Evolutionary conservation across 495 filamentous ascomycete genomes (phyloP), one percentile per base, ranked within the genome.

Genomic region (Xylona heveae): DNA sequence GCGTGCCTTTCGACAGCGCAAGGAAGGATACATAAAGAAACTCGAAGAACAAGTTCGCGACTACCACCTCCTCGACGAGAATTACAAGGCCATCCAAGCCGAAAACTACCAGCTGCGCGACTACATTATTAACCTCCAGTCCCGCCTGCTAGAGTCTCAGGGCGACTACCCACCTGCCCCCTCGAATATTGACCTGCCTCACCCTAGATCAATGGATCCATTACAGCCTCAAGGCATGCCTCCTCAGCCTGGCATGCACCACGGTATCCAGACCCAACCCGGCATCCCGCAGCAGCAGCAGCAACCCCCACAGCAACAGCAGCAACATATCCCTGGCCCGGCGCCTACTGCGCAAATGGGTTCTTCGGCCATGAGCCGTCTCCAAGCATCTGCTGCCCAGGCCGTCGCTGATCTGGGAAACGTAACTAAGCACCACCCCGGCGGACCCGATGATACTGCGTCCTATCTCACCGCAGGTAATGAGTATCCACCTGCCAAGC

Each of bases 1-100:
- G 88, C 73, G 88, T 42, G 88, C 88, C 14, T 97, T 97, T 54
- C 79, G 88, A 16, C 84, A 94, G 60, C 78, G 88, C 33, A 97
- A 97, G 53, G 88, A 97, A 55, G 78, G 73, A 20, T 93, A 95
- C 50, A 97, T 97, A 50, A 91, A 92, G 58, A 83, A 84, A 48
- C 63, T 97, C 10, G 88, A 95, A 50, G 77, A 84, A 42, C 78
- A 93, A 50, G 79, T 90, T 26, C 66, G 76, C 38, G 78, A 81
- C 13, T 71, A 66, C 43, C 64, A 68, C 25, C 54, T 58, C 12
- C 64, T 85, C 48, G 71, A 74, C 31, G 66, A 74, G 32, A 69
- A 58, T 31, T 77, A 64, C 44, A 82, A 90, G 44, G 53, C 61
- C 28, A 58, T 93, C 14, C 74, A 88, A 41, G 57, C 62, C 18